Evolutionary conservation across 2,329 filamentous ascomycete genomes (phyloP), one percentile per base, ranked within the genome.

Genomic region (Fusarium sp.): DNA sequence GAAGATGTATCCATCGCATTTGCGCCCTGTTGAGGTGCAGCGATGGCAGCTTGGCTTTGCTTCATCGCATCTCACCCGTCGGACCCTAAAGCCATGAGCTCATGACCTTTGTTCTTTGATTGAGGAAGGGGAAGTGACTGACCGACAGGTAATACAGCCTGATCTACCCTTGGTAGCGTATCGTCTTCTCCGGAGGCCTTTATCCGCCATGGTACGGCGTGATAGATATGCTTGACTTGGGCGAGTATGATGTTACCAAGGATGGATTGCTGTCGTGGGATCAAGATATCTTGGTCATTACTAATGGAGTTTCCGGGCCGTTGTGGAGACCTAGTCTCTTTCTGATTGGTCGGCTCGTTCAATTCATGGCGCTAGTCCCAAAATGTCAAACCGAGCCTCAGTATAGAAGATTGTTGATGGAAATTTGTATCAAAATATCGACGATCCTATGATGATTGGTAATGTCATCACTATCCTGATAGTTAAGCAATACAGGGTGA

Each of bases 221-320:
- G 1, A 11, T 5, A 9, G 3, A 21, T 0, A 0, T 0, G 3
- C 23, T 25, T 25, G 11, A 10, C 4, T 1, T 8, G 13, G 7
- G 3, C 2, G 15, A 14, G 14, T 18, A 6, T 4, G 8, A 0
- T 2, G 4, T 5, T 1, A n/a, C 2, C 4, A 14, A n/a, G 3
- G 27, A 27, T 40, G 9, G 11, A 48, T 47, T 23, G 15, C 3
- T 35, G 33, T n/a, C 8, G 8, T 2, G 33, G 15, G 15, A 10
- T 35, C 8, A 14, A 35, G 18, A 21, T 8, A 11, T 23, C 25
- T 15, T 15, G 33, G 10, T 7, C 21, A 56, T 56, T 52, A 53
- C 14, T 53, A 56, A 53, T 53, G 21, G 2, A 4, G 3, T 1
- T 17, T n/a, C 25, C 4, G n/a, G 4, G 0, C 2, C 1, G 13